A percentile compares a stretch with the other conserved stretches of the same genome.
phyloP scores from a whole-genome alignment of 148 eudicot species.

The Heliamphora exappendiculata region DNA sequence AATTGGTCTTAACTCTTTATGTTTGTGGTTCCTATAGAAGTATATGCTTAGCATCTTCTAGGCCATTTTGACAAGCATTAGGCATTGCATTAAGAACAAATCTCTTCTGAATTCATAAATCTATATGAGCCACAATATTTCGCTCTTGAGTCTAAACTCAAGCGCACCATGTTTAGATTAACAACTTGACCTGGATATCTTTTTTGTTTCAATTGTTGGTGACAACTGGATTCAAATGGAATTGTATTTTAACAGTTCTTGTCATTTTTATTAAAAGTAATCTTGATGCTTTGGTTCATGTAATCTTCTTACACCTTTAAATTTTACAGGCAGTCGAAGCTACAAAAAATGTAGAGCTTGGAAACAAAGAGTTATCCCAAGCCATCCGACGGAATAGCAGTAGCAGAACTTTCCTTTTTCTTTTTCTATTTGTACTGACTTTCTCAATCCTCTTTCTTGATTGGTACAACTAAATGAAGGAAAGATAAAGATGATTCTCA shows the following conservation, averaged over 20 bases:
- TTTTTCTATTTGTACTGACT: slow-evolving; percentile 72
- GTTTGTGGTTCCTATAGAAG: too few species aligned
- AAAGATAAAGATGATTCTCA: background rate
- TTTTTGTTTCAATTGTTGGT: background rate
- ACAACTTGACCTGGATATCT: background rate
- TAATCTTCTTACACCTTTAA: background rate
- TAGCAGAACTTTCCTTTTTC: slow-evolving; percentile 85
- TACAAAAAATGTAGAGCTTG: slow-evolving; percentile 75
- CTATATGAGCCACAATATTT: background rate
- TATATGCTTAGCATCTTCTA: background rate
- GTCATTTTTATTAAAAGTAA: background rate
- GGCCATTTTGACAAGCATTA: background rate
- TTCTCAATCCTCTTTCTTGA: slow-evolving; percentile 80
- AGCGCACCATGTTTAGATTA: background rate
- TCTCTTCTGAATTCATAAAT: background rate
- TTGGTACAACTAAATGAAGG: slow-evolving; percentile 63
- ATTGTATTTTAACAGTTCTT: background rate
- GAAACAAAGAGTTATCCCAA: slow-evolving; percentile 79
- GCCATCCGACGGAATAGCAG: slow-evolving; percentile 86
- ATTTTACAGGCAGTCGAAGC: slow-evolving; percentile 81
- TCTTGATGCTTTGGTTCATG: background rate
- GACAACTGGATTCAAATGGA: background rate
- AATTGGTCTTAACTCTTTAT: too few species aligned
- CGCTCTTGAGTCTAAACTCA: background rate
- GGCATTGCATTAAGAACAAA: background rate